Base-by-base conservation (phyloP, 2,329 filamentous ascomycete species). In the Fusarium abutilonis region DNA sequence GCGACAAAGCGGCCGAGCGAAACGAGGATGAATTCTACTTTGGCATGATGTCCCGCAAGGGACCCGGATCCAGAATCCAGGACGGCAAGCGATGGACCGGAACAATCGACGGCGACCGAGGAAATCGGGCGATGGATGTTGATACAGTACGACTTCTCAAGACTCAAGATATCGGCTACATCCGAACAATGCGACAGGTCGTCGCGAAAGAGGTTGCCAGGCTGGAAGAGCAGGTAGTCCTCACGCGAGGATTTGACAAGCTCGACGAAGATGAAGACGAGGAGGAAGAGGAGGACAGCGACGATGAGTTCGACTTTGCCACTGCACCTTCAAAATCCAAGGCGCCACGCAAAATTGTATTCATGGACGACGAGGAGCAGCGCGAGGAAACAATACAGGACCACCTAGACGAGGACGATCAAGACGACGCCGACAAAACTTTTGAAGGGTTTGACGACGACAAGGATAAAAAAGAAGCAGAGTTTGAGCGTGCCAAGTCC, bases 11-110 rank as follows among this genome's bases (percentile, higher is more conserved):
- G 6, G 75, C 85, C 55, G 83, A 88, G 35, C 84, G 86, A 67
- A 90, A 90, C 74, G 87, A 89, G 48, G 88, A 90, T 83, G 88
- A 90, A 71, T 90, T 90, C 76, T 89, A 89, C 78, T 89, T 86
- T 70, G 86, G 85, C 61, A 90, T 90, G 88, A 78, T 89, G 70
- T 85, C 83, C 65, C 84, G 84, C 59, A 80, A 80, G 53, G 86
- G 86, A 9, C 82, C 85, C 5, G 80, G 82, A 6, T 80, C 80
- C 7, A 74, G 75, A 15, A 70, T 84, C 35, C 78, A 81, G 64
- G 78, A 73, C 64, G 85, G 79, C 52, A 83, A 80, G 70, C 75
- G 73, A 39, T 86, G 83, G 77, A 81, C 76, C 2, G 86, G 86
- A 31, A 85, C 80, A 0, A 80, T 87, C 0, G 77, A 82, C 55